phyloP scores from a whole-genome alignment of 345 rosid genomes.

The Citrus maxima region DNA sequence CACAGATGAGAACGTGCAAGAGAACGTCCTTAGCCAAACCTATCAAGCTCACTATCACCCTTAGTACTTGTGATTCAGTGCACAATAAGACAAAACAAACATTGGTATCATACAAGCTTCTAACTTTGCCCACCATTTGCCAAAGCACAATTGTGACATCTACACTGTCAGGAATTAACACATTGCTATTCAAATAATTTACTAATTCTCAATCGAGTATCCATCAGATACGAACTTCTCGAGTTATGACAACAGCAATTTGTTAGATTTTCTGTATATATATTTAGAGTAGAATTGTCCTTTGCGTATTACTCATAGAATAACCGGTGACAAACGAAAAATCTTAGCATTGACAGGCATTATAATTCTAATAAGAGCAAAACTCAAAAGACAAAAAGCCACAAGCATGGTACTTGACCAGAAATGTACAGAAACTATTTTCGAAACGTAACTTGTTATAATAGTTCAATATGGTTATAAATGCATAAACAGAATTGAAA shows the following conservation, averaged over 20 bases:
- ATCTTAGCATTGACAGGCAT: background rate
- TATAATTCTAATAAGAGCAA: background rate
- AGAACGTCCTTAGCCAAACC: background rate
- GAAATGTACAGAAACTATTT: background rate
- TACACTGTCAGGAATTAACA: background rate
- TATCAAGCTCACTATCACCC: background rate
- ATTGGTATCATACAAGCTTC: background rate
- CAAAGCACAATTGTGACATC: background rate
- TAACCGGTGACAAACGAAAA: background rate
- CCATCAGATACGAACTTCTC: background rate
- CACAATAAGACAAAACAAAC: background rate
- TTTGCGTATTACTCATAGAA: background rate
- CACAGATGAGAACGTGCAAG: background rate
- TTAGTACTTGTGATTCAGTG: background rate
- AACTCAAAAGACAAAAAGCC: background rate
- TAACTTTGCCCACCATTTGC: background rate
- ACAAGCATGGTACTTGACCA: background rate
- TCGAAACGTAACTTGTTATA: background rate
- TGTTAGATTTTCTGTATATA: background rate
- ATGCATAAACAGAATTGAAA: slow-evolving; percentile 8
- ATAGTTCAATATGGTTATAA: background rate
- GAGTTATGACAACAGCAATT: background rate
- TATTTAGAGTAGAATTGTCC: background rate
- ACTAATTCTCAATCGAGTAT: background rate
- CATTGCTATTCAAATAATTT: background rate